Percentiles rank a stretch among this genome's conserved stretches.
Conservation (phyloP, 768 basidiomycete species). For the Hygrophoropsis aurantiaca region DNA sequence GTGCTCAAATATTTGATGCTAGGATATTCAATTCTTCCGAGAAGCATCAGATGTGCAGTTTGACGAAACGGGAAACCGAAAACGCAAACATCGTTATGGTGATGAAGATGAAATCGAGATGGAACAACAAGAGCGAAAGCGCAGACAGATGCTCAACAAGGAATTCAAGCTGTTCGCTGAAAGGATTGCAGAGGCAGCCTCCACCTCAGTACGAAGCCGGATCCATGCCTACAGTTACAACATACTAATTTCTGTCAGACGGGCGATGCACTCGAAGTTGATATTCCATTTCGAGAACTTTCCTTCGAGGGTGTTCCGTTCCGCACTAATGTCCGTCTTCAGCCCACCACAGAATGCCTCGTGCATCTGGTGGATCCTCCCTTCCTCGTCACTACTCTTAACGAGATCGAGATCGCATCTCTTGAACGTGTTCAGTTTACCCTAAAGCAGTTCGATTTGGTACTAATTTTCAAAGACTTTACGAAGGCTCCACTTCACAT, state of each 20-base stretch:
- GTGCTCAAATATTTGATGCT: conserved; percentile 7
- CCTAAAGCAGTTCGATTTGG: conserved; percentile 94
- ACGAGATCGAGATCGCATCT: conserved; percentile 95
- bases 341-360: conserved; percentile 95
- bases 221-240: not conserved
- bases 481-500: conserved; percentile 90
- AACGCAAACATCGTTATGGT: conserved; percentile 93
- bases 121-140: conserved; percentile 94
- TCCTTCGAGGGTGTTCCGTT: conserved; percentile 97
- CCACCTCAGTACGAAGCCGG: conserved; percentile 58
- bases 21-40: conserved; percentile 98
- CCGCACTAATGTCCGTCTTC: conserved; percentile 90
- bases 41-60: conserved; percentile 98
- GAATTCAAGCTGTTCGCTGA: conserved; percentile 94
- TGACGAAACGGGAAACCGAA: conserved; percentile 98
- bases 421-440: conserved; percentile 96
- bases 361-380: conserved; percentile 94
- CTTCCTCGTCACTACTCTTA: conserved; percentile 91
- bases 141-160: conserved; percentile 85
- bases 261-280: conserved; percentile 86
- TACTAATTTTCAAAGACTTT: conserved; percentile 97
- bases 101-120: conserved; percentile 99
- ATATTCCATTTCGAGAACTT: conserved; percentile 95
- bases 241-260: conserved; percentile 38
- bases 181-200: conserved; percentile 83